phyloP scores from a whole-genome alignment of 768 basidiomycete genomes.

The Rhizopogon vinicolor region DNA sequence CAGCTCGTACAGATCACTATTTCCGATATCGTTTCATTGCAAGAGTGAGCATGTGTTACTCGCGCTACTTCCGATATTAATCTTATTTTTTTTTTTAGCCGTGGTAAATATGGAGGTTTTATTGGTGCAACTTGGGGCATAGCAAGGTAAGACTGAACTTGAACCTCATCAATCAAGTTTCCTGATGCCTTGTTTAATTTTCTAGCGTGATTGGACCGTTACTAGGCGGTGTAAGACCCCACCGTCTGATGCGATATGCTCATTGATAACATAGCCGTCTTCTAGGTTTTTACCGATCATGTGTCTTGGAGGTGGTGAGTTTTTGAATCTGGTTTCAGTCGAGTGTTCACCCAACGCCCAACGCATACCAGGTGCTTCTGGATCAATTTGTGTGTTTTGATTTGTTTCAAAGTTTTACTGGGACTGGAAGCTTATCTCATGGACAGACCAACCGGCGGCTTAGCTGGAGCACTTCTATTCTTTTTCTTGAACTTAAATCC shows the following conservation, averaged over 20 bases:
- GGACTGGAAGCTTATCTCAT: not conserved
- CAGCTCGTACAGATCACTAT: conserved; percentile 34
- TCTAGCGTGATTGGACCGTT: conserved; percentile 39
- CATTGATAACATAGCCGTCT: not conserved
- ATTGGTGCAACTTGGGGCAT: conserved; percentile 38
- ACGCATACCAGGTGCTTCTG: conserved; percentile 28
- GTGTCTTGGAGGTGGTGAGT: conserved; percentile 37
- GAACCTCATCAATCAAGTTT: not conserved
- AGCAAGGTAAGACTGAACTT: conserved; percentile 21
- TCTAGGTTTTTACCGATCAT: conserved; percentile 29
- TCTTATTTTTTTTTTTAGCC: conserved; percentile 13
- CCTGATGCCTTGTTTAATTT: not conserved
- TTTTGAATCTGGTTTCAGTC: not conserved
- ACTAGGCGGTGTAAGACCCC: conserved; percentile 27
- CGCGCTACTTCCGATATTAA: not conserved
- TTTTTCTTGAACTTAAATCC: conserved; percentile 32
- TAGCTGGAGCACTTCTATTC: conserved; percentile 26
- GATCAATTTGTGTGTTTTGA: conserved; percentile 27
- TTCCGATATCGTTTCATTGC: conserved; percentile 33
- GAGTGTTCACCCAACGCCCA: conserved; percentile 2
- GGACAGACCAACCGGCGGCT: conserved; percentile 31
- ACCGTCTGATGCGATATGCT: not conserved
- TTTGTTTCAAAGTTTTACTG: not conserved
- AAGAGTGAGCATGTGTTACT: conserved; percentile 19
- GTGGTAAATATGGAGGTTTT: conserved; percentile 35